Evolutionary conservation across 73 alveolate species (phyloP).

Genomic region (Effrenium voratum): DNA sequence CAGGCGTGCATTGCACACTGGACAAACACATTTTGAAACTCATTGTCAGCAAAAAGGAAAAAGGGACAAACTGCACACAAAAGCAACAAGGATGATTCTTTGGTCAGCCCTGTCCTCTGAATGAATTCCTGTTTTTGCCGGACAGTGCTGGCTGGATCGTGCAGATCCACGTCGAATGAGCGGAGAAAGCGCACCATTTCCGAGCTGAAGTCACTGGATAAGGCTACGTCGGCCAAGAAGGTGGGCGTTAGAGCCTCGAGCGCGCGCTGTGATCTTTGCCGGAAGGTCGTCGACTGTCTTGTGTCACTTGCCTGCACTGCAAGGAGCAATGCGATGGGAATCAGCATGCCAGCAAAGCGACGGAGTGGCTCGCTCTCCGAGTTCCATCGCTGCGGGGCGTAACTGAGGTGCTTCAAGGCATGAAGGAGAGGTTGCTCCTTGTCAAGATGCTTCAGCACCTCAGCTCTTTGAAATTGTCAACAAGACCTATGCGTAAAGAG

Average conservation of each 20-base stretch:
- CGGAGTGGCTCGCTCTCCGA: background rate
- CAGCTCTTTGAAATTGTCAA: background rate
- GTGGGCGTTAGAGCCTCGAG: background rate
- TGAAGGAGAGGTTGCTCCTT: background rate
- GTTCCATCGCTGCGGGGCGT: constrained; percentile 13
- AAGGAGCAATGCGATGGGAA: background rate
- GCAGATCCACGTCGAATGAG: background rate
- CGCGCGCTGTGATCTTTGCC: background rate
- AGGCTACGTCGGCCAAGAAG: background rate
- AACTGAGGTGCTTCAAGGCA: background rate
- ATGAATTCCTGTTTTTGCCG: background rate
- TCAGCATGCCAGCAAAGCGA: background rate
- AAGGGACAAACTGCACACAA: background rate
- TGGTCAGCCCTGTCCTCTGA: background rate
- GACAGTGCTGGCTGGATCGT: background rate
- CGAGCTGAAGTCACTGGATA: background rate
- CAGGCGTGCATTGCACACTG: background rate
- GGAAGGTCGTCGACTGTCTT: background rate
- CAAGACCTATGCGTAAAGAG: background rate
- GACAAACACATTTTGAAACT: background rate
- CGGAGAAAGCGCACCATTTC: constrained; percentile 2
- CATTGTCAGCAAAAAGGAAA: background rate
- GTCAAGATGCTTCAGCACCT: background rate
- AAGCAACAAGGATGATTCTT: background rate
- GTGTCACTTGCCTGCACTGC: background rate